Evolutionary conservation across 768 basidiomycete genomes (phyloP).

Genomic region (Lentinus tigrinus): DNA sequence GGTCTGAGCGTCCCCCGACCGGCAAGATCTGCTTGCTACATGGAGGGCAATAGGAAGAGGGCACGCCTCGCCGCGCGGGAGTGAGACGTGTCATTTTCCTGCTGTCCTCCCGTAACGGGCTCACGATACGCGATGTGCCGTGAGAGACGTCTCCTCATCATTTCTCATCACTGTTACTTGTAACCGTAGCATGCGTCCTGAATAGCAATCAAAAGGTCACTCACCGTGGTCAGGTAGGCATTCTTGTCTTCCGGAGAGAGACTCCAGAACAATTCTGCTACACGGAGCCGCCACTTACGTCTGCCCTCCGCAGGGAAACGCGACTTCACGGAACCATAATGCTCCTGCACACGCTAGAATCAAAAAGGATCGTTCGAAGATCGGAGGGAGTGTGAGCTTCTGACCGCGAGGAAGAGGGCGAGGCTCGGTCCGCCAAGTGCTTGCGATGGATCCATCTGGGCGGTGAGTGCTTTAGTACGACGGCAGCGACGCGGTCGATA

Average conservation of each 20-base stretch:
- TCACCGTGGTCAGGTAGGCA: conserved; percentile 18
- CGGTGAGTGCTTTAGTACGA: background rate
- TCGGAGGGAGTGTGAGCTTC: background rate
- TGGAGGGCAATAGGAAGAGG: too few relatives aligned
- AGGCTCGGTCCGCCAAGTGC: conserved; percentile 10
- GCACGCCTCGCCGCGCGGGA: too few relatives aligned
- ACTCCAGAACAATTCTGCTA: conserved; percentile 51
- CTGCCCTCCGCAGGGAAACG: conserved; percentile 53
- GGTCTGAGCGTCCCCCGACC: too few relatives aligned
- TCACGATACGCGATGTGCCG: too few relatives aligned
- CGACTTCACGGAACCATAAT: conserved; percentile 45
- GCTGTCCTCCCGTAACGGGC: too few relatives aligned
- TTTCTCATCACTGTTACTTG: too few relatives aligned
- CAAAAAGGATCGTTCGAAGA: background rate
- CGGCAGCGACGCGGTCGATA: background rate
- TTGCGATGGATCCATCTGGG: conserved; percentile 4
- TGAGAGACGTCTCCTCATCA: too few relatives aligned
- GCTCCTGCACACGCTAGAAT: conserved; percentile 17
- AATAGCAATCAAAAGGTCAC: background rate
- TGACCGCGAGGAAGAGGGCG: conserved; percentile 21
- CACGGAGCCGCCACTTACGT: conserved; percentile 52
- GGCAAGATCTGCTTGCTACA: too few relatives aligned
- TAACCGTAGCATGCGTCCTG: too few relatives aligned
- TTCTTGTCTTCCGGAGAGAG: conserved; percentile 26
- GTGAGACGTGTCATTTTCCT: too few relatives aligned